phyloP scores from a whole-genome alignment of 1,284 basidiomycete genomes.

The Ganoderma boninense region DNA sequence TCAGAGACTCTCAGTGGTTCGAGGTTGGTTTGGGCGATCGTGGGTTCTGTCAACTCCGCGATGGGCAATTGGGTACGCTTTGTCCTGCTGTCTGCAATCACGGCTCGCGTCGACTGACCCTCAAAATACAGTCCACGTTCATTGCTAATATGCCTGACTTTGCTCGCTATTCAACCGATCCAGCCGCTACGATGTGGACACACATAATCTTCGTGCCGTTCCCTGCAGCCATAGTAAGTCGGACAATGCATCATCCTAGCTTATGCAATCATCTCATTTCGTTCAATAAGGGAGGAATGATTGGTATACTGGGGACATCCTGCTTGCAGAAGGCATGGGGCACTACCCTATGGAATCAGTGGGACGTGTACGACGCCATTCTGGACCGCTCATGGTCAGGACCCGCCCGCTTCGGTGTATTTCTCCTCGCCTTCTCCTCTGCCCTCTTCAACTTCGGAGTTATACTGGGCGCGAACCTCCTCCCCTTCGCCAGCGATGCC shows the following conservation, averaged over 20 bases:
- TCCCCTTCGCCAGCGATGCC: constrained; percentile 41
- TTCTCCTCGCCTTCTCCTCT: constrained; percentile 53
- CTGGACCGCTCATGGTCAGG: constrained; percentile 32
- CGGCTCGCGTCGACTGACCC: background rate
- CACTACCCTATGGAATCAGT: constrained; percentile 36
- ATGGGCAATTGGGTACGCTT: constrained; percentile 45
- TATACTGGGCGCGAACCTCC: constrained; percentile 49
- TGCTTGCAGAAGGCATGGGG: constrained; percentile 36
- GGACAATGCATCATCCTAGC: background rate
- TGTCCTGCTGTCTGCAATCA: background rate
- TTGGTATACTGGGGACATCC: constrained; percentile 36
- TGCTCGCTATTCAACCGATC: constrained; percentile 32
- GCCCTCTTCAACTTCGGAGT: constrained; percentile 53
- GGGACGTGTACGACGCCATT: constrained; percentile 38
- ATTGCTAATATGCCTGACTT: constrained; percentile 49
- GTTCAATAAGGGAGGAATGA: constrained; percentile 34
- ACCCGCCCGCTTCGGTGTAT: constrained; percentile 46
- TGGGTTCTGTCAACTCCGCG: constrained; percentile 50
- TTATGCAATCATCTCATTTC: background rate
- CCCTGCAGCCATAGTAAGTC: constrained; percentile 34
- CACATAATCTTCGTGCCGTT: constrained; percentile 37
- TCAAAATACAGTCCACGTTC: constrained; percentile 36
- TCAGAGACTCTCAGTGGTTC: constrained; percentile 36
- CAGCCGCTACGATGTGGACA: constrained; percentile 35
- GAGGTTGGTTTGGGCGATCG: constrained; percentile 49